Evolutionary conservation across 768 basidiomycete species (phyloP), one percentile per base, ranked within the genome.

Genomic region (Coprinopsis strossmayeri): DNA sequence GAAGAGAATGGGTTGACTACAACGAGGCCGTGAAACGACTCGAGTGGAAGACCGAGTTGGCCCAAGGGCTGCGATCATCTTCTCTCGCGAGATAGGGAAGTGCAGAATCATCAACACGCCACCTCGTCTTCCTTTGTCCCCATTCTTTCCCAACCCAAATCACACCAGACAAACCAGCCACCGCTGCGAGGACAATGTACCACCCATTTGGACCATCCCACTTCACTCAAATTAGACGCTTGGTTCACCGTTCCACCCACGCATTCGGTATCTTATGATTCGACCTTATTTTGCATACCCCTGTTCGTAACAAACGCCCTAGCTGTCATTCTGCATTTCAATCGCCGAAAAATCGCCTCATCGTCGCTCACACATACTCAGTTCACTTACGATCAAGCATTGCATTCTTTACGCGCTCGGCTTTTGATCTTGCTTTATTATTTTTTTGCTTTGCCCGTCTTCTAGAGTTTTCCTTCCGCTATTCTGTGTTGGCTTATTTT

Each of bases 1-100:
- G 72, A 63, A 70, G 90, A 57, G 90, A 91, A 69, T 91, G 87
- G 88, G 88, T 92, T 57, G 88, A 91, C 65, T 90, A 84, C 58
- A 79, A 82, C 38, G 90, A 91, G 68, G 90, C 90, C 13, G 67
- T 79, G 54, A 68, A 73, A 58, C 71, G 90, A 56, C 62, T 92
- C 34, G 76, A 81, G 52, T 92, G 90, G 90, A 92, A 92, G 63
- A 68, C 76, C n/a, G 90, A 92, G 69, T 76, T 92, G 37, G 78
- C 81, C 5, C 84, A 87, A 62, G 89, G 82, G 44, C 73, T 91
- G 45, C 72, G 74, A 57, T 71, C 84, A 25, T 90, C 82, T 25
- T 81, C 87, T 10, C 65, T 90, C 51, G 86, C 86, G 32, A 57
- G 62, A 53, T 66, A 50, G 59, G 37, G 13, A 38, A n/a, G 13